Base-by-base conservation (phyloP, 768 basidiomycete species). In the Boletus patriciae region DNA sequence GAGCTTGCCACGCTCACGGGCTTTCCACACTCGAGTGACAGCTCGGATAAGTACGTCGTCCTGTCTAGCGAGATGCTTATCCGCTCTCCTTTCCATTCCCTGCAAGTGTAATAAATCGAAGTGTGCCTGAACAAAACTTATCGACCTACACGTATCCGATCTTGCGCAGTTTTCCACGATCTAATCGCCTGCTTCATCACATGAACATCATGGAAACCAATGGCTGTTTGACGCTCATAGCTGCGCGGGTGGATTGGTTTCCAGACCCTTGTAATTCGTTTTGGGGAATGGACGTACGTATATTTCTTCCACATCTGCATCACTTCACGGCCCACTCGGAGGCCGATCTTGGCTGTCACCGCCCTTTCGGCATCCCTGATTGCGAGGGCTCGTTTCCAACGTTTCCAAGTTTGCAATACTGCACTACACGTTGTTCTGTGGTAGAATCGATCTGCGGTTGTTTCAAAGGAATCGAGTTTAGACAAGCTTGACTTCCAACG, bases 1-100 rank as follows among this genome's bases (percentile, higher is more conserved):
- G 29, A 84, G 74, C 48, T 70, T 75, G 31, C 84, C 85, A 10
- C 84, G 80, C 62, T 87, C 86, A 38, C 80, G 81, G 21, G 88
- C 84, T 62, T 80, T 86, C 87, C 88, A 87, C 4, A 88, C 80
- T 46, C 83, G 76, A 62, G 78, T 70, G 45, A 86, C 73, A 29
- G 84, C 87, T 44, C 80, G 79, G 31, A 88, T 56, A 21, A 88
- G 76, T 15, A 85, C 73, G 51, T 75, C 76, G 53, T 89, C 83
- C 64, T 83, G 85, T 43, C 84, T 77, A 45, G 74, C 73, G 13
- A 83, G 53, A 63, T 85, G 80, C 54, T 83, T 87, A 55, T 74
- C 70, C 12, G 83, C 88, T 29, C 81, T 82, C 52, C 65, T 76
- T 63, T 85, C 82, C 68, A 84, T 71, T 19, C 58, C 66, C 90